These are phyloP conservation scores for Yamadazyma diospyri DNA, from an alignment of 1,139 yeast species.

Conservation along the genomic window DNA sequence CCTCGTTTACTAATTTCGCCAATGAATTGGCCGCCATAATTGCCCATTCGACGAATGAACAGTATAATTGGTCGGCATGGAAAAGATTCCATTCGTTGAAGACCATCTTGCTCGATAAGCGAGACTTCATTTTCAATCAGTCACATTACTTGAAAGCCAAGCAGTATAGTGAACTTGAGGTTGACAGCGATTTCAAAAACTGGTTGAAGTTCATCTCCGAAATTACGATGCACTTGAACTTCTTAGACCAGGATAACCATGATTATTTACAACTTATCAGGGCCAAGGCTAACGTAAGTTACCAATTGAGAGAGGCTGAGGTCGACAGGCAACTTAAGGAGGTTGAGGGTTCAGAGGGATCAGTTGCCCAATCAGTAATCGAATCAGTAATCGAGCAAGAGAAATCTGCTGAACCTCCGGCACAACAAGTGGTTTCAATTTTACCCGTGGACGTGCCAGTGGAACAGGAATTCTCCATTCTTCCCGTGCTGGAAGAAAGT, in stretches of 20 bases:
- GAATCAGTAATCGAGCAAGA: constrained; percentile 1
- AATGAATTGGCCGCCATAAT: constrained; percentile 31
- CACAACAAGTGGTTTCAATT: constrained; percentile 1
- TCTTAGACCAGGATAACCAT: constrained; percentile 65
- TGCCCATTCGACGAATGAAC: constrained; percentile 28
- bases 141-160: constrained; percentile 12
- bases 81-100: constrained; percentile 60
- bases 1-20: constrained; percentile 54
- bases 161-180: constrained; percentile 8
- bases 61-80: constrained; percentile 62
- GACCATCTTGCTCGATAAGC: constrained; percentile 47
- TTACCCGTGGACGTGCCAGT: constrained; percentile 1
- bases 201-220: constrained; percentile 54
- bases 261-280: constrained; percentile 69
- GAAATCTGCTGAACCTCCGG: too few species aligned
- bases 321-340: constrained; percentile 2
- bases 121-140: constrained; percentile 52
- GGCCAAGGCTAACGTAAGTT: constrained; percentile 77
- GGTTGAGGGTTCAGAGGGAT: not conserved
- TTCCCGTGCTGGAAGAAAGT: too few species aligned
- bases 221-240: constrained; percentile 57
- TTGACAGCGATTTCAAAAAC: constrained; percentile 35
- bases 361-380: too few species aligned
- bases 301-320: constrained; percentile 62
- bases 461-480: not conserved